Evolutionary conservation across 331 rosid genomes (phyloP).

Genomic region (Phaseolus coccineus): DNA sequence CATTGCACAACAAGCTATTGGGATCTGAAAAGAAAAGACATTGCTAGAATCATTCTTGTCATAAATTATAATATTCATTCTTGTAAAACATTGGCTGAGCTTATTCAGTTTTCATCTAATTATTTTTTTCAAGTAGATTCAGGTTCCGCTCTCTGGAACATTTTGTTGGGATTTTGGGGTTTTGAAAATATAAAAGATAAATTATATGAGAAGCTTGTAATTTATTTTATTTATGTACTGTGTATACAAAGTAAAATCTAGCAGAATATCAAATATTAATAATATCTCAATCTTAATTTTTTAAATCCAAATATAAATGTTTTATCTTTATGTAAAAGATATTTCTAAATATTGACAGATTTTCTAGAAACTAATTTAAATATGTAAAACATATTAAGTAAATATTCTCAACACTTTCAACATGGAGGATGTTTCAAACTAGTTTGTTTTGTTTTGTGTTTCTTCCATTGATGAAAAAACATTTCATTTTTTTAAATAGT

Average conservation of each 20-base stretch:
- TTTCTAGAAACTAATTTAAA: too few relatives aligned
- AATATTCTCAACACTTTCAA: not conserved
- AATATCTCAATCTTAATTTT: too few relatives aligned
- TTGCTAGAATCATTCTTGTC: not conserved
- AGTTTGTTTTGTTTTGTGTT: not conserved
- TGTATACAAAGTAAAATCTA: too few relatives aligned
- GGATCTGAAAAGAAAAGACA: conserved; percentile 3
- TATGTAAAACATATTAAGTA: too few relatives aligned
- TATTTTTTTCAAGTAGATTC: conserved; percentile 22
- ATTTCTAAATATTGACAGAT: too few relatives aligned
- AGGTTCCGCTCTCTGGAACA: conserved; percentile 38
- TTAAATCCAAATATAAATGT: too few relatives aligned
- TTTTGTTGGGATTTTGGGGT: too few relatives aligned
- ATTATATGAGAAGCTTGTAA: too few relatives aligned
- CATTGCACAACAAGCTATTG: not conserved
- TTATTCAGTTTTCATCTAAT: conserved; percentile 38
- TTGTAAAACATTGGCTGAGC: conserved; percentile 4
- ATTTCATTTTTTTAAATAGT: not conserved
- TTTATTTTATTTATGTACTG: too few relatives aligned
- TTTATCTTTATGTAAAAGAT: too few relatives aligned
- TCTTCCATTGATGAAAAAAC: conserved; percentile 18
- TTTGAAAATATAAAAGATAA: too few relatives aligned
- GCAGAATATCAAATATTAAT: too few relatives aligned
- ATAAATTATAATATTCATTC: conserved; percentile 40
- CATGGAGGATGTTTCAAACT: conserved; percentile 18